phyloP scores from a whole-genome alignment of 805 yeast species.

The Schwanniomyces pseudopolymorphus region DNA sequence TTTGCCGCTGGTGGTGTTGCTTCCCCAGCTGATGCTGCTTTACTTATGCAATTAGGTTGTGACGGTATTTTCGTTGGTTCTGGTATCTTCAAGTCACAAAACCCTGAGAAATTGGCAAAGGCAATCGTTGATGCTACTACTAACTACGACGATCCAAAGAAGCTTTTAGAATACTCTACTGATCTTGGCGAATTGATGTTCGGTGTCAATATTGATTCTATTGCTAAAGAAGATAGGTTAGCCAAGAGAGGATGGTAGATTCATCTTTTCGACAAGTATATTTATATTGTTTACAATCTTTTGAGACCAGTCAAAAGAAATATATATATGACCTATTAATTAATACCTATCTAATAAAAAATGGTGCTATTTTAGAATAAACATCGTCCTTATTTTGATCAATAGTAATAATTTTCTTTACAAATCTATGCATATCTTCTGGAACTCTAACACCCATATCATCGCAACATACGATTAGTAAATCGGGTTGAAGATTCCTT shows the following conservation, averaged over 20 bases:
- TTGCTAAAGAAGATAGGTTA: conserved; percentile 45
- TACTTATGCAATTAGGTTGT: conserved; percentile 54
- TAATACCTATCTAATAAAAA: conserved; percentile 9
- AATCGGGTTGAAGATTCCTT: conserved; percentile 42
- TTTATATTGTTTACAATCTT: neutral
- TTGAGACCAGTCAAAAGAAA: neutral
- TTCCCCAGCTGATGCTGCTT: conserved; percentile 84
- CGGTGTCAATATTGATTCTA: conserved; percentile 59
- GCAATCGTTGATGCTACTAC: conserved; percentile 84
- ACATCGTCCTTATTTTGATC: conserved; percentile 18
- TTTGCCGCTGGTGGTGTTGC: conserved; percentile 91
- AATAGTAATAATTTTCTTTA: conserved; percentile 31
- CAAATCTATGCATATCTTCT: conserved; percentile 36
- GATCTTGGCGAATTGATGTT: conserved; percentile 77
- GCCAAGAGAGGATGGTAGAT: conserved; percentile 54
- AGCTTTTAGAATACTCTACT: conserved; percentile 63
- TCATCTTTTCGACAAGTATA: neutral
- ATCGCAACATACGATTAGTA: conserved; percentile 39
- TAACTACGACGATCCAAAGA: conserved; percentile 59
- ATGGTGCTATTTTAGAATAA: conserved; percentile 12
- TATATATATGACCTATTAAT: neutral
- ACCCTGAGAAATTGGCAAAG: conserved; percentile 70
- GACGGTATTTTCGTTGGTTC: conserved; percentile 44
- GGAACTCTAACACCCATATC: conserved; percentile 40
- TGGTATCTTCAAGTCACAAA: conserved; percentile 72